These are phyloP conservation scores for Ascochyta clinopodiicola DNA, from an alignment of 2,329 filamentous ascomycete genomes.

Conservation along the genomic window DNA sequence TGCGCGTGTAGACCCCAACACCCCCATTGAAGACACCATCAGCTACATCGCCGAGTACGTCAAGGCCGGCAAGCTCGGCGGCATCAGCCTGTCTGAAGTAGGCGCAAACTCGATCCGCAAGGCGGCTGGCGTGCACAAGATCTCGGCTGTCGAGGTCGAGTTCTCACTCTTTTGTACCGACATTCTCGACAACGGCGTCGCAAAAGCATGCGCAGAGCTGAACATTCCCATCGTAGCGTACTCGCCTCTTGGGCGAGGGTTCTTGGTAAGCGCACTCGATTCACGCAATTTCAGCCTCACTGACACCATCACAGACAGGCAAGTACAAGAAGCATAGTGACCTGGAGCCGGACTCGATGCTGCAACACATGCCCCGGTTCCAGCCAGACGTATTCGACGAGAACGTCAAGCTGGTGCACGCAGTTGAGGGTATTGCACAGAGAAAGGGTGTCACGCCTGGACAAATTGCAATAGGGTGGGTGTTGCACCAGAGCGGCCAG, in stretches of 20 bases:
- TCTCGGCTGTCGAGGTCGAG: slow-evolving; percentile 67
- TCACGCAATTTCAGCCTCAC: background rate
- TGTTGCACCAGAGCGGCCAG: slow-evolving; percentile 57
- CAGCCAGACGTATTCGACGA: slow-evolving; percentile 67
- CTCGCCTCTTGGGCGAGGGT: slow-evolving; percentile 71
- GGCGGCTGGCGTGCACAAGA: slow-evolving; percentile 60
- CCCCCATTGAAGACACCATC: slow-evolving; percentile 55
- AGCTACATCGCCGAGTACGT: slow-evolving; percentile 49
- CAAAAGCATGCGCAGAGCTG: slow-evolving; percentile 64
- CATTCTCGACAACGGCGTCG: slow-evolving; percentile 64
- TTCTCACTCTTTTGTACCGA: slow-evolving; percentile 64
- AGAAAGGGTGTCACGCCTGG: slow-evolving; percentile 65
- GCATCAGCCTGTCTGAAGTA: slow-evolving; percentile 56
- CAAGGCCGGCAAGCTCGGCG: slow-evolving; percentile 53
- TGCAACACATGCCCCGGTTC: slow-evolving; percentile 64
- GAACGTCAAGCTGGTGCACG: slow-evolving; percentile 68
- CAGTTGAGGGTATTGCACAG: slow-evolving; percentile 65
- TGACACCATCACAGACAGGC: slow-evolving; percentile 45
- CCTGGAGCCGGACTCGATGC: slow-evolving; percentile 63
- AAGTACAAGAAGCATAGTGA: slow-evolving; percentile 60
- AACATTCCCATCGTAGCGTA: slow-evolving; percentile 73
- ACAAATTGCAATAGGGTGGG: slow-evolving; percentile 73
- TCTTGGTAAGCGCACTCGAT: slow-evolving; percentile 48
- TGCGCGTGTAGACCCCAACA: slow-evolving; percentile 53
- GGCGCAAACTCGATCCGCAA: slow-evolving; percentile 55